Base-by-base conservation (phyloP, 345 rosid species). In the Laguncularia racemosa region DNA sequence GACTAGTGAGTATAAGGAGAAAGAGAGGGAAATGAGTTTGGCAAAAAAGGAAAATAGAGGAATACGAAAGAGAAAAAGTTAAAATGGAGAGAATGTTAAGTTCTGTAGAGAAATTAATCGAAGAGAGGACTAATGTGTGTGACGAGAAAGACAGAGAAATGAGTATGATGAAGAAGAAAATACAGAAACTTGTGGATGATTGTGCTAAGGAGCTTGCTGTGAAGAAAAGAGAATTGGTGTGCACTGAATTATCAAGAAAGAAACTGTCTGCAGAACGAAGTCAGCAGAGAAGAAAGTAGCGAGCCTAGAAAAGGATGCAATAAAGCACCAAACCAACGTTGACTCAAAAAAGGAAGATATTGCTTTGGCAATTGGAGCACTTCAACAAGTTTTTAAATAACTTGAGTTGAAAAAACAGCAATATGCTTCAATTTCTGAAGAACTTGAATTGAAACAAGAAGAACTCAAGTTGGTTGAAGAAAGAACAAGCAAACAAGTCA, bases 381-480 rank as follows among this genome's bases (percentile, higher is more conserved):
- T 26, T 6, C 28, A 26, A 26, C 28, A 26, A 26, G 28, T 26
- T 26, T 26, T 6, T 26, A 26, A 26, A 26, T 2, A 52, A 11
- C 28, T 3, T 3, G 40, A 33, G 40, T 9, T 7, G 20, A 52
- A 43, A 53, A 40, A 53, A 38, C 12, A 16, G 10, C 52, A 58
- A 10, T 63, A 63, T 46, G 55, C 33, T 46, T 58, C 63, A 0
- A 20, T 64, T 60, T 55, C 65, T 52, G 48, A 44, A 6, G 68
- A 71, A 53, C 72, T 69, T 9, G 44, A 18, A 15, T 44, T 44
- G 28, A 16, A 59, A 57, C 59, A 56, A 66, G 23, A 56, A 33
- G 50, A 71, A 40, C 57, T 76, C 49, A 56, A 54, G 50, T 60
- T 61, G 15, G 21, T 66, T n/a, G 23, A 26, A 43, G 26, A 10